Evolutionary conservation across 2,329 filamentous ascomycete genomes (phyloP), one percentile per base, ranked within the genome.

Genomic region (Alternaria gansuensis): DNA sequence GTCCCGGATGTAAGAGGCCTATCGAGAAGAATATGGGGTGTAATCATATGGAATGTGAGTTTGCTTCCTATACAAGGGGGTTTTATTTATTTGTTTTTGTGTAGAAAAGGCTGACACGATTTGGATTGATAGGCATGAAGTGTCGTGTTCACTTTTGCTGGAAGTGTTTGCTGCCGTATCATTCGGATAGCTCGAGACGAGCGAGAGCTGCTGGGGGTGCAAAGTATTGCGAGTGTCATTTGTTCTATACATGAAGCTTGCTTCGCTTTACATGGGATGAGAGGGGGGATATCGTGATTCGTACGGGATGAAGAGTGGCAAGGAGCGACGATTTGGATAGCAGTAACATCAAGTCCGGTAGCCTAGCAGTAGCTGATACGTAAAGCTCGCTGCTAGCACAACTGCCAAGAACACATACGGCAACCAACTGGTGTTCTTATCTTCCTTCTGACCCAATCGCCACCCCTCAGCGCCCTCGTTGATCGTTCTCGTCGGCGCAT

Each of bases 11-110:
- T 63, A 75, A 71, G 17, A 74, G 71, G 66, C 64, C 69, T 33
- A 79, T 81, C 33, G 74, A 80, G 68, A 80, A 80, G 69, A 68
- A 56, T 26, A 64, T 66, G 41, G 79, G 79, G 6, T 81, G 79
- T 57, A 78, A 81, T 66, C 78, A 81, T 64, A 75, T 78, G 71
- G 74, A 63, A 17, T 77, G 74, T 73, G 53, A 64, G 68, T 57
- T 39, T 26, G 17, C 5, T n/a, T 21, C 17, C 17, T 17, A 17
- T 17, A 17, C 17, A 17, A 17, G 17, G 17, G 17, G n/a, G n/a
- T n/a, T n/a, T 17, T 17, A 1, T 17, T 17, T 17, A 17, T 17
- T 17, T 17, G 17, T 17, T 17, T 17, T 17, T 17, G 17, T 17
- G 17, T 17, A 17, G 17, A 17, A 17, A n/a, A 45, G 10, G 14